These are phyloP conservation scores for Lodderomyces oxycetoniae DNA, from an alignment of 1,139 yeast genomes.

Conservation along the genomic window DNA sequence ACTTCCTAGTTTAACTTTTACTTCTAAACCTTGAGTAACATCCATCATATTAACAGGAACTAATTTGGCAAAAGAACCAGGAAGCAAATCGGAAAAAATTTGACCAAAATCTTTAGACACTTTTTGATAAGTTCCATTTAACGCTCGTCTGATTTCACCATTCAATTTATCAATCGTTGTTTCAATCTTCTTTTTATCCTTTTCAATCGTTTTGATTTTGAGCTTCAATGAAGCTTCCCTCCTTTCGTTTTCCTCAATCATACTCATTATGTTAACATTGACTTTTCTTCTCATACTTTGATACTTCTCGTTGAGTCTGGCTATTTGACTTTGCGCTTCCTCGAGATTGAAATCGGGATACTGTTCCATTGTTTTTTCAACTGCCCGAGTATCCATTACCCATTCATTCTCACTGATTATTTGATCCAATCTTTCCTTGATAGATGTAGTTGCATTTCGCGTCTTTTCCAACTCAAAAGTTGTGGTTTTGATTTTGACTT, in stretches of 20 bases:
- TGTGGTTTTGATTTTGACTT: constrained; percentile 54
- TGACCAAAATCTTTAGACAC: constrained; percentile 90
- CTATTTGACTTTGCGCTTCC: constrained; percentile 56
- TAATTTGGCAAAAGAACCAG: constrained; percentile 86
- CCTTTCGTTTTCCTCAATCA: constrained; percentile 91
- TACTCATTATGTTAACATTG: constrained; percentile 83
- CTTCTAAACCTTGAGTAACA: constrained; percentile 87
- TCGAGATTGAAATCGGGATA: constrained; percentile 61
- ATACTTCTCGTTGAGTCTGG: constrained; percentile 55
- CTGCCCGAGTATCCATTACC: constrained; percentile 62
- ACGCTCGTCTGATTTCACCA: constrained; percentile 79
- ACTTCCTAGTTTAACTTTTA: constrained; percentile 82
- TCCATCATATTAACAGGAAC: constrained; percentile 77
- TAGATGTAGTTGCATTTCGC: constrained; percentile 35
- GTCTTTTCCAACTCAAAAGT: constrained; percentile 63
- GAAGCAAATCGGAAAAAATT: constrained; percentile 82
- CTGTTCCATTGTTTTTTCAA: constrained; percentile 50
- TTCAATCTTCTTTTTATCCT: constrained; percentile 85
- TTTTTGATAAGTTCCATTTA: constrained; percentile 78
- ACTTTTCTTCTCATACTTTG: constrained; percentile 80
- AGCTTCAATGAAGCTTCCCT: constrained; percentile 73
- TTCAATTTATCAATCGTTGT: constrained; percentile 84
- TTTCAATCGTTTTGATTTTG: constrained; percentile 84
- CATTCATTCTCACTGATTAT: constrained; percentile 61
- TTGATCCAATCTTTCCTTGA: constrained; percentile 42